Evolutionary conservation across 257 asterid species (phyloP).

Genomic region (Galeopsis tetrahit): DNA sequence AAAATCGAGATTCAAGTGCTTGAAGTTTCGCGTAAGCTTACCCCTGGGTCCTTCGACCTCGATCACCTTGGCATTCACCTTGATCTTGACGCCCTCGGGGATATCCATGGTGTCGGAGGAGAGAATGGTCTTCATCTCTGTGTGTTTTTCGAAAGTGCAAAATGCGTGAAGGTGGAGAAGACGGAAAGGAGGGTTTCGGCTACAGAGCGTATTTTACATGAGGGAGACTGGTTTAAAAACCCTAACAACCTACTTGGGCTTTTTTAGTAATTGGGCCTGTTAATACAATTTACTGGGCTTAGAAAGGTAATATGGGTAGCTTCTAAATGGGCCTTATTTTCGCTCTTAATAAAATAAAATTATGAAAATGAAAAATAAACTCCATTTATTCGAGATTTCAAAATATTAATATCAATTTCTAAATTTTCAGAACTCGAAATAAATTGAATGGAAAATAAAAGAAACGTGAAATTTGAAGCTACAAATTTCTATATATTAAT

Average conservation of each 20-base stretch:
- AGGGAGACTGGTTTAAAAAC: not conserved
- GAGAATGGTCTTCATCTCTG: slow-evolving; percentile 67
- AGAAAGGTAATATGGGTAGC: not conserved
- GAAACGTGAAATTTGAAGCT: no score
- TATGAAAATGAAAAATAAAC: no score
- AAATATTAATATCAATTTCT: no score
- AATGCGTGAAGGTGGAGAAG: not conserved
- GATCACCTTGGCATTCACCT: slow-evolving; percentile 71
- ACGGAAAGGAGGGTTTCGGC: not conserved
- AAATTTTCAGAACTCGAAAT: no score
- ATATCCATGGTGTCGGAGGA: slow-evolving; percentile 81
- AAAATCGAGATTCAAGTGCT: slow-evolving; percentile 81
- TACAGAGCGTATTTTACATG: not conserved
- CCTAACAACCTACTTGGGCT: not conserved
- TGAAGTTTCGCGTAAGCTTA: slow-evolving; percentile 61
- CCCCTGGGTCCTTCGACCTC: slow-evolving; percentile 89
- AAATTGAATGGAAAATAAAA: no score
- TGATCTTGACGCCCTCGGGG: slow-evolving; percentile 74
- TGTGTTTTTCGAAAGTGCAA: not conserved
- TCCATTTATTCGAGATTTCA: no score
- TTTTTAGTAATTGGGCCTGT: not conserved
- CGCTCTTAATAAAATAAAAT: not conserved
- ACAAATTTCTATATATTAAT: no score
- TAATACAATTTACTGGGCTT: not conserved
- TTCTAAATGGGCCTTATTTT: not conserved